phyloP scores from a whole-genome alignment of 371 early-diverging fungal species.

The Smittium mucronatum region DNA sequence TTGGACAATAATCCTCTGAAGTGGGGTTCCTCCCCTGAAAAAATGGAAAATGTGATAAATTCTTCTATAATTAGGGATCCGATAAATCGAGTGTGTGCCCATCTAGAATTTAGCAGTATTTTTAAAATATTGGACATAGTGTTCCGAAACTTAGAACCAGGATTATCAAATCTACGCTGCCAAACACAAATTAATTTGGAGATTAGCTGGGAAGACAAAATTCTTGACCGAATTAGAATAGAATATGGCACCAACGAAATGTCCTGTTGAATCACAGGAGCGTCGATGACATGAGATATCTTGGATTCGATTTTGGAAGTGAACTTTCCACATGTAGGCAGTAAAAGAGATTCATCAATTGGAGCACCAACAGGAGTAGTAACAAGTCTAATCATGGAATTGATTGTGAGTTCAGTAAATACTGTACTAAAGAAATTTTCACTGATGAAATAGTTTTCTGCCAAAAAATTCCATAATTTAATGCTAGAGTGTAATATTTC shows the following conservation, averaged over 20 bases:
- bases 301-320: slow-evolving; percentile 11
- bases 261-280: slow-evolving; percentile 85
- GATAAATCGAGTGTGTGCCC: slow-evolving; percentile 70
- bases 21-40: too few relatives aligned
- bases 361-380: slow-evolving; percentile 72
- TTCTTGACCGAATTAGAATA: slow-evolving; percentile 66
- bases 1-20: neutral
- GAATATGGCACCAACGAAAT: slow-evolving; percentile 62
- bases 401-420: slow-evolving; percentile 3
- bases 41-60: slow-evolving; percentile 40
- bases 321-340: slow-evolving; percentile 33
- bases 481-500: slow-evolving; percentile 53
- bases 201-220: slow-evolving; percentile 62
- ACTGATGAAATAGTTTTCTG: neutral
- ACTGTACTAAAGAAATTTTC: neutral
- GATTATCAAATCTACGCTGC: slow-evolving; percentile 3
- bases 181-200: slow-evolving; percentile 51
- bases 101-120: slow-evolving; percentile 37
- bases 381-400: slow-evolving; percentile 33
- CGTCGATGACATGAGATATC: slow-evolving; percentile 41
- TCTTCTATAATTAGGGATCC: slow-evolving; percentile 71
- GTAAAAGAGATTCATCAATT: slow-evolving; percentile 38
- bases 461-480: slow-evolving; percentile 46
- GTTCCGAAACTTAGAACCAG: neutral
- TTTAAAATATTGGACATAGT: neutral